phyloP scores from a whole-genome alignment of 148 eudicot genomes.

The Polygonum maritimum region DNA sequence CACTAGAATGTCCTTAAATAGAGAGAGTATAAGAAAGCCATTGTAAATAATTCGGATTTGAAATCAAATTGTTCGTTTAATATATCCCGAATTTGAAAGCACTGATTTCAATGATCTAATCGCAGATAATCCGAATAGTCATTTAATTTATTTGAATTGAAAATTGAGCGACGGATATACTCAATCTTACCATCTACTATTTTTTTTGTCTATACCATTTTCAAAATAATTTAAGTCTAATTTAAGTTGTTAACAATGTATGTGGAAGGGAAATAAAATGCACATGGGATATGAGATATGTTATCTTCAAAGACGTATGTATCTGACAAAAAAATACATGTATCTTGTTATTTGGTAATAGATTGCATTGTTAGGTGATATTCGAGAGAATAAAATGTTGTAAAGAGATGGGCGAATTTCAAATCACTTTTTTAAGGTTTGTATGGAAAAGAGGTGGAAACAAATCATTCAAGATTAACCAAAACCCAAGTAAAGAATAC shows the following conservation, averaged over 20 bases:
- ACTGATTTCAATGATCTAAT: no score
- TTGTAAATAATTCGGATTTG: no score
- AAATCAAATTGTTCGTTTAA: no score
- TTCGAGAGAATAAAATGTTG: constrained; percentile 8
- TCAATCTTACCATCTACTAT: background rate
- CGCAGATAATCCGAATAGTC: background rate
- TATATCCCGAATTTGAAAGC: no score
- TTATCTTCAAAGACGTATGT: background rate
- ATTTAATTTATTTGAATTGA: background rate
- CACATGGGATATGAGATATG: background rate
- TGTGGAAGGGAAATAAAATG: background rate
- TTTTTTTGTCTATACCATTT: no score
- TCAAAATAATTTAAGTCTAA: background rate
- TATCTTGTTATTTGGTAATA: background rate
- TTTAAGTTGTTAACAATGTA: background rate
- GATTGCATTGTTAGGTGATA: background rate
- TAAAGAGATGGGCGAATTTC: background rate
- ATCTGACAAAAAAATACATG: background rate
- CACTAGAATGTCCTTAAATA: no score
- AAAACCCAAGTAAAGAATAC: constrained; percentile 7
- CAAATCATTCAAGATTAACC: constrained; percentile 9
- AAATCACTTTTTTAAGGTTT: constrained; percentile 5
- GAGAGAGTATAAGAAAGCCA: no score
- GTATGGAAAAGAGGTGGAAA: background rate
- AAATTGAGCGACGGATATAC: background rate